Conservation (phyloP, 352 stramenopile genomes). For the Pythium volutum region DNA sequence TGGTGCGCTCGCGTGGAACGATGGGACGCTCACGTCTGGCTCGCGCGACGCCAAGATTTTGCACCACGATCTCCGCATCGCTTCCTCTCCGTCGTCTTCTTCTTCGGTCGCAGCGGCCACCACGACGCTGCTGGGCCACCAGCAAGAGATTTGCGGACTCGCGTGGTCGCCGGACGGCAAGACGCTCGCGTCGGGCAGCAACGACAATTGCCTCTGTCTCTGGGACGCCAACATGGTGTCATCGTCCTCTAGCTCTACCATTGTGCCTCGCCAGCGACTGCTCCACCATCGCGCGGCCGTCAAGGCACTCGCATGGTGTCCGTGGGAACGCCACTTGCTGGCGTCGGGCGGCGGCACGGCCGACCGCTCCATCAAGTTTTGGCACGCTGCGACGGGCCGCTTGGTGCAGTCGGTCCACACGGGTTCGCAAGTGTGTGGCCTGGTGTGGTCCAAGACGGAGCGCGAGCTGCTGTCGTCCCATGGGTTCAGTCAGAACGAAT, state of each 20-base stretch:
- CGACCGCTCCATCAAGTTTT: constrained; percentile 97
- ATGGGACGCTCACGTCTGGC: constrained; percentile 84
- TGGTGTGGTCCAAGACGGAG: constrained; percentile 86
- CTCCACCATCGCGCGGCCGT: constrained; percentile 93
- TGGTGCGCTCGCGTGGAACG: constrained; percentile 91
- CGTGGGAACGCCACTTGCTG: constrained; percentile 92
- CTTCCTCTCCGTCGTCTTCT: no score
- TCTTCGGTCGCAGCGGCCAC: background rate
- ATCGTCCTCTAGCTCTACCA: background rate
- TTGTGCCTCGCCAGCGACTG: constrained; percentile 52
- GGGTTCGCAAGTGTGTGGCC: constrained; percentile 92
- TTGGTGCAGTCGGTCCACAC: constrained; percentile 94
- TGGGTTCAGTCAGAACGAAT: constrained; percentile 92
- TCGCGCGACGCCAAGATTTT: constrained; percentile 91
- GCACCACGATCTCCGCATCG: constrained; percentile 35
- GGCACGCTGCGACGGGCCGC: constrained; percentile 84
- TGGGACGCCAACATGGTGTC: constrained; percentile 80
- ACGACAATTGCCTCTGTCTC: constrained; percentile 94
- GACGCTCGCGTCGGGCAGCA: constrained; percentile 92
- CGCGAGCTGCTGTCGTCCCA: constrained; percentile 94
- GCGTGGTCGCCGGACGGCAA: constrained; percentile 92
- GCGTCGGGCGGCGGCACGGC: constrained; percentile 94
- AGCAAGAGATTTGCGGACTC: constrained; percentile 95
- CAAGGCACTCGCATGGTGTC: constrained; percentile 96
- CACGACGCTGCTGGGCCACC: constrained; percentile 61